These are phyloP conservation scores for Aspergillus intermedius DNA, from an alignment of 2,329 filamentous ascomycete species.

Conservation along the genomic window DNA sequence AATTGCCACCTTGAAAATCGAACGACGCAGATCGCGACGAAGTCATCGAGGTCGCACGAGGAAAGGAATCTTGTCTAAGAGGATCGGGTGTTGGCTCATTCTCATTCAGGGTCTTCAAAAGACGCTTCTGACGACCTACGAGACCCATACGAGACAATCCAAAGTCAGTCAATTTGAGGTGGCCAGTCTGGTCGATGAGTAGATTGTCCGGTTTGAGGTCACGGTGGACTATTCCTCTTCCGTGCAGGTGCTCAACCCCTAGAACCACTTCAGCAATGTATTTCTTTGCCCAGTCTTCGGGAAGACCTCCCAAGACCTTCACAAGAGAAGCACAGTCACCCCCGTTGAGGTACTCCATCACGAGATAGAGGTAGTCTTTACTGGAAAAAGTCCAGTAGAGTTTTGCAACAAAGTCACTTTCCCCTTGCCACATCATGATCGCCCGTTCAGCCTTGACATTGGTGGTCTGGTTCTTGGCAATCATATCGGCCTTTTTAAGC, in stretches of 20 bases:
- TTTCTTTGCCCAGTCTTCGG: conserved; percentile 97
- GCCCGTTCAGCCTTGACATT: conserved; percentile 98
- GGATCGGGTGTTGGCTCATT: conserved; percentile 86
- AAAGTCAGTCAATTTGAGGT: conserved; percentile 96
- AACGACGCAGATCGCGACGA: conserved; percentile 93
- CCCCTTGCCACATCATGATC: conserved; percentile 99
- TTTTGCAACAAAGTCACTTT: conserved; percentile 98
- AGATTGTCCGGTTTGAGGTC: conserved; percentile 97
- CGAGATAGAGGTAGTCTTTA: conserved; percentile 96
- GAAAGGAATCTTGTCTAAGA: conserved; percentile 86
- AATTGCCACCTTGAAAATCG: conserved; percentile 73
- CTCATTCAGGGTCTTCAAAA: conserved; percentile 58
- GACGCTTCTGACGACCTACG: conserved; percentile 91
- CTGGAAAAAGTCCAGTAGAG: conserved; percentile 99
- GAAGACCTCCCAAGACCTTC: conserved; percentile 83
- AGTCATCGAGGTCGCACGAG: conserved; percentile 72
- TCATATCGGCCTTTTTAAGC: conserved; percentile 99
- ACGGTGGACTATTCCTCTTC: conserved; percentile 88
- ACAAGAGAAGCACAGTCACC: conserved; percentile 95
- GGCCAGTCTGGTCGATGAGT: conserved; percentile 91
- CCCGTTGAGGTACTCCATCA: conserved; percentile 98
- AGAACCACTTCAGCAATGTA: conserved; percentile 94
- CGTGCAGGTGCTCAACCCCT: conserved; percentile 94
- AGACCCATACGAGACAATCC: conserved; percentile 95
- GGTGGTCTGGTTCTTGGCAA: conserved; percentile 97